These are phyloP conservation scores for Rhynchosporium secalis DNA, from an alignment of 2,329 filamentous ascomycete genomes.

Conservation along the genomic window DNA sequence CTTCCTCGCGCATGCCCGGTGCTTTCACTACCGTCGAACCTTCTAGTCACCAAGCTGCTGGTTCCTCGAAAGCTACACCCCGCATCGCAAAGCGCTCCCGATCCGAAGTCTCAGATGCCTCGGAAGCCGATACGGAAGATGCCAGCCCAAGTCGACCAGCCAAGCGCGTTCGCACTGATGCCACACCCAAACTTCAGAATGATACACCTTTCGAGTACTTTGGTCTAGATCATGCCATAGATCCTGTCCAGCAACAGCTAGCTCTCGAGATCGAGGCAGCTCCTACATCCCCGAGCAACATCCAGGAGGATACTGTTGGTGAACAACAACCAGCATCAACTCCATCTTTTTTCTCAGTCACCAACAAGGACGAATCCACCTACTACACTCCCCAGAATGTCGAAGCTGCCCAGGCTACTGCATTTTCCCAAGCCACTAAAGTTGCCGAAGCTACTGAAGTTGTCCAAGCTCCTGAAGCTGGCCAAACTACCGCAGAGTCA, in stretches of 20 bases:
- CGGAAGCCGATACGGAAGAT: background rate
- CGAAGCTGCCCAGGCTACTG: background rate
- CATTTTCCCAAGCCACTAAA: background rate
- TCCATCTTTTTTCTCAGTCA: background rate
- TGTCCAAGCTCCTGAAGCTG: background rate
- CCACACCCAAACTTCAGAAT: background rate
- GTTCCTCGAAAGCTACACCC: background rate
- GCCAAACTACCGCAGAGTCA: background rate
- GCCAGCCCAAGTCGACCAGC: background rate
- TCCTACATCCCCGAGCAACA: background rate
- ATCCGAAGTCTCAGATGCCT: background rate
- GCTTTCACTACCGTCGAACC: background rate
- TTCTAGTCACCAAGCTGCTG: slow-evolving; percentile 15
- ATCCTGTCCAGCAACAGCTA: background rate
- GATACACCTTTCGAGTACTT: slow-evolving; percentile 11
- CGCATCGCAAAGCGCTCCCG: slow-evolving; percentile 1
- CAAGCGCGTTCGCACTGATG: background rate
- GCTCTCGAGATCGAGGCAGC: background rate
- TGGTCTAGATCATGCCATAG: background rate
- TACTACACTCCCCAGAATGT: background rate
- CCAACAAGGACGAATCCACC: background rate
- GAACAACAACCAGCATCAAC: slow-evolving; percentile 3
- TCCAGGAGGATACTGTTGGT: background rate
- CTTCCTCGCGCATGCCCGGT: background rate
- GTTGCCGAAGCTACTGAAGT: background rate